Conservation (phyloP, 2,329 filamentous ascomycete genomes). For the Penicillium sp. region DNA sequence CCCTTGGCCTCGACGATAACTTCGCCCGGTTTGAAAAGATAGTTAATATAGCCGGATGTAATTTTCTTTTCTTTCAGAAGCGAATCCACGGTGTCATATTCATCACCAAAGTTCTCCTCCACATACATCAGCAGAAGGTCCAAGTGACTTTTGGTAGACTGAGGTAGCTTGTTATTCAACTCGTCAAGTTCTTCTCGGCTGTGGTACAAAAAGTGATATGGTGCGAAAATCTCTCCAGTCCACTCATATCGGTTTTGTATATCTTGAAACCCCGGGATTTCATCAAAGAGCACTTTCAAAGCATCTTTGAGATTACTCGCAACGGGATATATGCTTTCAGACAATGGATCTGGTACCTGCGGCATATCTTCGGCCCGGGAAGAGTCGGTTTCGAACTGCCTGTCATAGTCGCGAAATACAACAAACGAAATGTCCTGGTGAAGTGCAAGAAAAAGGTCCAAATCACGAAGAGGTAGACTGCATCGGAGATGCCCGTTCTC, state of each 20-base stretch:
- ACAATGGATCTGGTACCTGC: background rate
- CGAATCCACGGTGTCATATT: constrained; percentile 5
- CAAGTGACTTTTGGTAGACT: background rate
- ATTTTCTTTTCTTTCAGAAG: constrained; percentile 2
- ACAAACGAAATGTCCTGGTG: background rate
- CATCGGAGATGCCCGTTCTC: background rate
- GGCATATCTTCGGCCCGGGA: background rate
- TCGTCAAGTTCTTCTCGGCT: background rate
- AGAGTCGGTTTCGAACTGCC: background rate
- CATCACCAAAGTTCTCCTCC: background rate
- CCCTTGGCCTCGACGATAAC: constrained; percentile 1
- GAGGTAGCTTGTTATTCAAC: background rate
- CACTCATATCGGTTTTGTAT: background rate
- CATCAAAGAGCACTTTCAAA: background rate
- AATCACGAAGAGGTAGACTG: background rate
- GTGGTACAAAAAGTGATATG: background rate
- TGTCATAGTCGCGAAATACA: background rate
- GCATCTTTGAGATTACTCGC: background rate
- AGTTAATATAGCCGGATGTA: constrained; percentile 1
- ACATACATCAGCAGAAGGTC: constrained; percentile 7
- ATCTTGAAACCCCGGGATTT: background rate
- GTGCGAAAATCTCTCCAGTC: background rate
- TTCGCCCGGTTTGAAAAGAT: constrained; percentile 12
- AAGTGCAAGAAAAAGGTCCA: background rate
- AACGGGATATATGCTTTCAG: background rate